Evolutionary conservation across 2,329 filamentous ascomycete species (phyloP), one percentile per base, ranked within the genome.

Genomic region (Ceratocystis ficicola): DNA sequence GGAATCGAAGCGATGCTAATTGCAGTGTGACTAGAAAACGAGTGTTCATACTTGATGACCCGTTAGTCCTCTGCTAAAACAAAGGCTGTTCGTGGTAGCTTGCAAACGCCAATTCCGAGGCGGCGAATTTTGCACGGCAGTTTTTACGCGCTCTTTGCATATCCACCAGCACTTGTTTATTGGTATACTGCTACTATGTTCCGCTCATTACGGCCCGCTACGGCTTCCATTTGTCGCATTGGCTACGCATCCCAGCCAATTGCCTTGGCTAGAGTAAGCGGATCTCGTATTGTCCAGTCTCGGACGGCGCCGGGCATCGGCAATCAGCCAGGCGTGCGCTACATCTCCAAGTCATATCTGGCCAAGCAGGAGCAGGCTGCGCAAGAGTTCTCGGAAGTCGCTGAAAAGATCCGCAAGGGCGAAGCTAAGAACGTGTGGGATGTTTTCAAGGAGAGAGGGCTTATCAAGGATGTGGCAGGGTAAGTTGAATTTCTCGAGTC

Each of bases 401-500:
- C 82, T 2, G 67, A 74, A 44, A 71, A 72, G 67, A 84, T 87
- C 57, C 59, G 76, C 63, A 73, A 74, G 0, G 84, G 85, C 57
- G 75, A 81, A 69, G 66, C 73, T 61, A 76, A 76, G 57, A 77
- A 83, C 69, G 79, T 86, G 64, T 84, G 88, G 76, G 81, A 83
- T 64, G 71, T 86, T 20, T 78, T 94, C 12, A 83, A 89, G 70
- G 85, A 88, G 74, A 80, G 89, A 71, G 89, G 88, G 55, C 85
- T 83, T 69, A 78, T 93, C 68, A 89, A 92, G 71, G 84, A 89
- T 69, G 79, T 88, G 44, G 87, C 88, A 69, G 89, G 87, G 87
- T 90, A 78, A 69, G 81, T 73, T 44, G 46, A 76, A 74, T 32
- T n/a, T 66, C n/a, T 15, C 22, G 32, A 28, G 41, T 44, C 20